Evolutionary conservation across 202 grass and related monocot genomes (phyloP).

Genomic region (Setaria italica): DNA sequence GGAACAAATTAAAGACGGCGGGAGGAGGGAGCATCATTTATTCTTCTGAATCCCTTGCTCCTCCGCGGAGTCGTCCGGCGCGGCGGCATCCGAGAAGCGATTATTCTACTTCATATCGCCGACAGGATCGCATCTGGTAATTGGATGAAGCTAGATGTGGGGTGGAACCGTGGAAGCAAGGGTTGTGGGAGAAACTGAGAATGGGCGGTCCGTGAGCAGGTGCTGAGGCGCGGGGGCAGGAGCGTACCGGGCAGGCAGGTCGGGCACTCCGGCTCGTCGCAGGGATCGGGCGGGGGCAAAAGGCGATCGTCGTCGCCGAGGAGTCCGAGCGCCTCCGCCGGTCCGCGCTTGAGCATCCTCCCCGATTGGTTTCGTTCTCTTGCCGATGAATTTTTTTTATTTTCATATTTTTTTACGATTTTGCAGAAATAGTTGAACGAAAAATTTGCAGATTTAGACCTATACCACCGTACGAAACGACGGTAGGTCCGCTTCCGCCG

Average conservation of each 20-base stretch:
- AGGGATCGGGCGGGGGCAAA: not conserved
- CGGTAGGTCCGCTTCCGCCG: no score
- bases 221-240: not conserved
- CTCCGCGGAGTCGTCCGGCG: not conserved
- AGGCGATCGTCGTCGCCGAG: not conserved
- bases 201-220: no score
- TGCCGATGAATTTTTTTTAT: no score
- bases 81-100: slow-evolving; percentile 8
- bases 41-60: not conserved
- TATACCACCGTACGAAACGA: no score
- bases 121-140: not conserved
- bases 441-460: no score
- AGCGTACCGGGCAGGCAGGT: not conserved
- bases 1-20: slow-evolving; percentile 31
- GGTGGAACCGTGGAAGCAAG: not conserved
- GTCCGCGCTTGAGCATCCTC: no score
- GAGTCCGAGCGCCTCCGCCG: no score
- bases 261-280: not conserved
- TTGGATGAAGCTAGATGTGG: not conserved
- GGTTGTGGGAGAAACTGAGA: not conserved
- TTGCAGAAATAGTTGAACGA: no score
- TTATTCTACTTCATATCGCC: not conserved
- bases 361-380: not conserved
- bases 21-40: not conserved
- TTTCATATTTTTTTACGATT: no score